Base-by-base conservation (phyloP, 148 eudicot genomes). In the Vaccinium myrtillus region DNA sequence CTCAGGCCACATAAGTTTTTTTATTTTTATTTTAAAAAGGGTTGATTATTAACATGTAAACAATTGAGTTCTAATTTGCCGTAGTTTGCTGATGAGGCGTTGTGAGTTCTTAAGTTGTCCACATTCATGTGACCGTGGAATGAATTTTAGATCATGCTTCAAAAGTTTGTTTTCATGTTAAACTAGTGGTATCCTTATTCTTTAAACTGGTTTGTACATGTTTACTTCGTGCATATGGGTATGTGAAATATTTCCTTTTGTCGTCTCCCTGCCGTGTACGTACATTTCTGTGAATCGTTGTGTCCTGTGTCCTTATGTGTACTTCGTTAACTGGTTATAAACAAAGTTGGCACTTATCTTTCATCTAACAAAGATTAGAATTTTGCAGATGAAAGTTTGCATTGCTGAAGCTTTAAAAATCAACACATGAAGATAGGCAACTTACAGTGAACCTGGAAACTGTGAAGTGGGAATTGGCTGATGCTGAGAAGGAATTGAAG, bases 401-500 rank as follows among this genome's bases (percentile, higher is more conserved):
- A 84, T 92, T 78, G 84, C 75, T 16, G 95, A 93, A 88, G 97
- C 92, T 32, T 51, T 91, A 54, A 94, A 94, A 90, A 80, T 89
- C 91, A 59, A 91, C 93, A 65, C 89, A 92, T 83, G 95, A 94
- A 87, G 99, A 96, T 87, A 88, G 90, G 79, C 94, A 87, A 84
- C 89, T 93, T 78, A 80, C 89, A 78, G 82, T 92, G 19, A 91
- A 90, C 83, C 90, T 96, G 58, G 99, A 96, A 87, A 90, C 83
- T 39, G 89, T 89, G 10, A 96, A 90, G 84, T 91, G 94, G 98
- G 98, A 96, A 84, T 87, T 94, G 84, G 87, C 88, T 32, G 98
- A 96, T 84, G 90, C 93, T 36, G 99, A 96, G 80, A 96, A 94
- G 92, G 98, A 96, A 86, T 80, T 92, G 81, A 96, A 91, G 90